Evolutionary conservation across 2,329 filamentous ascomycete genomes (phyloP), one percentile per base, ranked within the genome.

Genomic region (Stagonosporopsis tanaceti): DNA sequence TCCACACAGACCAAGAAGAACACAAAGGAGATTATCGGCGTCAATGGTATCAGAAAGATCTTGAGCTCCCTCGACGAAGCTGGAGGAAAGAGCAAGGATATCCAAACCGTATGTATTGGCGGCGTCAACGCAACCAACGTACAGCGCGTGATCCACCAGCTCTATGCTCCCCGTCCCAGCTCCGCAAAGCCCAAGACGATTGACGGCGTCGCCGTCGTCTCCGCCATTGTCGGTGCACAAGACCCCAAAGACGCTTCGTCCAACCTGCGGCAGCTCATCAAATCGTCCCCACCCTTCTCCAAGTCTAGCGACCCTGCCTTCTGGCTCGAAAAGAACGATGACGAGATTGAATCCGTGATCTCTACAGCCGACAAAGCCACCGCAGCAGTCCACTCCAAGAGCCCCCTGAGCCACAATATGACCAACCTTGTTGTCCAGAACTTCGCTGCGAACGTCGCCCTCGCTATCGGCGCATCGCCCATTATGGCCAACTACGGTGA

Each of bases 361-460:
- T 17, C 53, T 27, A 50, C 68, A 28, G 62, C 69, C 9, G 47
- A 64, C 69, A 38, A 66, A 3, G 77, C 90, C 17, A 81, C 96
- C 40, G 80, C 79, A 57, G 81, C 82, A 6, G 84, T 97, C 45
- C 85, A 85, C 5, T 74, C 80, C 2, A 81, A 78, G 40, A 88
- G 85, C 54, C 93, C 93, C 0, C 82, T 98, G 22, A 90, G 90
- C 47, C 94, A 98, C 78, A 97, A 97, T 78, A 98, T 98, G 92
- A 98, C 95, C 50, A 98, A 98, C 74, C 83, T 93, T 50, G 94
- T 98, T 0, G 94, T 97, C 22, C 93, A 97, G 71, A 97, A 97
- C 78, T 91, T 98, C 69, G 91, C 93, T 15, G 94, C 95, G 50
- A 97, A 96, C 71, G 89, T 97, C 3, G 92, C 92, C 37, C 84